A percentile compares a stretch with the other conserved stretches of the same genome.
Evolutionary conservation across 805 yeast species (phyloP).

Genomic region (Lipomyces yamadae): DNA sequence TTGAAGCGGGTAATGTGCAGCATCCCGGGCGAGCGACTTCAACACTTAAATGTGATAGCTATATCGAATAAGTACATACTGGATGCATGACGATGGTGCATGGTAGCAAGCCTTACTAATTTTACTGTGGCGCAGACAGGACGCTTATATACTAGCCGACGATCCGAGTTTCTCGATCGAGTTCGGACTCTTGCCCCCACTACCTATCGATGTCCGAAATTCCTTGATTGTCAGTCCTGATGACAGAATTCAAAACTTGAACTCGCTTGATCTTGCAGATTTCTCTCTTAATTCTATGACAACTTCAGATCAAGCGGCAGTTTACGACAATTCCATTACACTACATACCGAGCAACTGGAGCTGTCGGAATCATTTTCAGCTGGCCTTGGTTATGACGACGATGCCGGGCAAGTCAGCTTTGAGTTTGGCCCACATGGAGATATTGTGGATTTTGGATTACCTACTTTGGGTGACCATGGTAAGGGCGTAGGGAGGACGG

Average conservation of each 20-base stretch:
- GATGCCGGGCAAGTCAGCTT: slow-evolving; percentile 33
- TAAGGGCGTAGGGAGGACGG: not conserved
- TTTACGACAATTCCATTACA: not conserved
- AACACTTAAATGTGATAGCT: not conserved
- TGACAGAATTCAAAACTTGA: not conserved
- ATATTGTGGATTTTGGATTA: slow-evolving; percentile 13
- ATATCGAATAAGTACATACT: not conserved
- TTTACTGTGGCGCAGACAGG: slow-evolving; percentile 4
- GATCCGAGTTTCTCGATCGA: slow-evolving; percentile 36
- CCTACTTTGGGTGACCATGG: not conserved
- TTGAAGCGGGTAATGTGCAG: slow-evolving; percentile 12
- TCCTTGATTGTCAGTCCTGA: not conserved
- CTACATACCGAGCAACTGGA: slow-evolving; percentile 1
- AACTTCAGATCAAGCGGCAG: not conserved
- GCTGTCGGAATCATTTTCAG: slow-evolving; percentile 6
- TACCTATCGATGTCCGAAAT: slow-evolving; percentile 11
- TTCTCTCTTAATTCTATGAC: not conserved
- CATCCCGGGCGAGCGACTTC: not conserved
- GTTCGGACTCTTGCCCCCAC: slow-evolving; percentile 30
- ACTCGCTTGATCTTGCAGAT: not conserved
- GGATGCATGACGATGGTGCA: not conserved
- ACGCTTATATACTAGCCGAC: slow-evolving; percentile 14
- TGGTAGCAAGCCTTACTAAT: not conserved
- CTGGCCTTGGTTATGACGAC: slow-evolving; percentile 17
- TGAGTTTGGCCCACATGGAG: slow-evolving; percentile 32